phyloP scores from a whole-genome alignment of 345 rosid species.

The Lepidium didymum region DNA sequence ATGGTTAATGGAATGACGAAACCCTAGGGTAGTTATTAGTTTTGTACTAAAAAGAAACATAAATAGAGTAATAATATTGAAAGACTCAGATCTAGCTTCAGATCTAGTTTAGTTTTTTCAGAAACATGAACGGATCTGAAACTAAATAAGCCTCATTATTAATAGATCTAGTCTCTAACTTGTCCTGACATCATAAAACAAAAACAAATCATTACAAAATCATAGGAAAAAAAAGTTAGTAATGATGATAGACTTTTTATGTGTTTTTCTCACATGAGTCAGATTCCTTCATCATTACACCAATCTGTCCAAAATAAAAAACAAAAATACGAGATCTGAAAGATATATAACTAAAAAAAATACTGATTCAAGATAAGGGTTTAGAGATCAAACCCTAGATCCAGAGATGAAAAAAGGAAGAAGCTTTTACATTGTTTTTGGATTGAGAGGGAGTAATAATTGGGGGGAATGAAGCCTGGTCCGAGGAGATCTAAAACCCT shows the following conservation, averaged over 20 bases:
- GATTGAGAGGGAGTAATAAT: constrained; percentile 40
- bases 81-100: constrained; percentile 16
- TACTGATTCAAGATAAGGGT: background rate
- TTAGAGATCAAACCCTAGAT: constrained; percentile 16
- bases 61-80: background rate
- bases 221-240: constrained; percentile 26
- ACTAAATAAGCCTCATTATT: constrained; percentile 24
- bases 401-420: background rate
- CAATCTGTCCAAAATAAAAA: constrained; percentile 34
- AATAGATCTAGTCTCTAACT: background rate
- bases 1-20: background rate
- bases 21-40: constrained; percentile 13
- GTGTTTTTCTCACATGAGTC: constrained; percentile 29
- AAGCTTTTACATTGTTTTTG: too few species aligned
- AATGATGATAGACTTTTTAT: constrained; percentile 43
- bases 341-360: background rate
- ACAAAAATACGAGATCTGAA: background rate
- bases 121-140: constrained; percentile 14
- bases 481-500: constrained; percentile 67
- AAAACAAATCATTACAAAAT: constrained; percentile 31
- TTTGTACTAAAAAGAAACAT: constrained; percentile 4
- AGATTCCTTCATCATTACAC: constrained; percentile 54
- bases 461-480: constrained; percentile 99
- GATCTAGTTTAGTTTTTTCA: constrained; percentile 17
- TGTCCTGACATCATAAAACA: constrained; percentile 17